phyloP scores from a whole-genome alignment of 768 basidiomycete genomes.

The Tremella fuciformis region DNA sequence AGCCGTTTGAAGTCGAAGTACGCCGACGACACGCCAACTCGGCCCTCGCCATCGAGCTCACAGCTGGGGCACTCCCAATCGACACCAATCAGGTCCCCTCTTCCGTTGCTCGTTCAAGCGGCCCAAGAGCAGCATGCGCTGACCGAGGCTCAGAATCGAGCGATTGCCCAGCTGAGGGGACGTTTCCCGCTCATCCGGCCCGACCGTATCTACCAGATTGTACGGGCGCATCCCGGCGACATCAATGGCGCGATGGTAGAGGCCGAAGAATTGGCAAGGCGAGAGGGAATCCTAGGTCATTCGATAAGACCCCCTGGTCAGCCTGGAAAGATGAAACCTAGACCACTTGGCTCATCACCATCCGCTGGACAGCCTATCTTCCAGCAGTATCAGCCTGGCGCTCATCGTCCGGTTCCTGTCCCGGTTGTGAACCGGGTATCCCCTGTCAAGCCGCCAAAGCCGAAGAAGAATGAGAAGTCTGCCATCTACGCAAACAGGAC shows the following conservation, averaged over 20 bases:
- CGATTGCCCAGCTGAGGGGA: conserved; percentile 4
- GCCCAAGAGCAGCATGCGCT: conserved; percentile 17
- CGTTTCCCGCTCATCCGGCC: too few relatives aligned
- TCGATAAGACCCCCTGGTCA: neutral
- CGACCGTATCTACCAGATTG: conserved; percentile 1
- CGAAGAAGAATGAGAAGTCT: conserved; percentile 43
- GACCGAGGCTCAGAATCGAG: conserved; percentile 13
- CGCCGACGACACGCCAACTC: conserved; percentile 28
- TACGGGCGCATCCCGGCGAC: conserved; percentile 12
- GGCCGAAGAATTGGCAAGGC: conserved; percentile 2
- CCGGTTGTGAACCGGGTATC: too few relatives aligned
- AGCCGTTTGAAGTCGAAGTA: conserved; percentile 33
- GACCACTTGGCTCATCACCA: neutral
- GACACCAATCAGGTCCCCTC: conserved; percentile 7
- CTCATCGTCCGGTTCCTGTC: neutral
- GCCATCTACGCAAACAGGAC: conserved; percentile 45
- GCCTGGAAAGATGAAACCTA: neutral
- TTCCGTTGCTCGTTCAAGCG: conserved; percentile 25
- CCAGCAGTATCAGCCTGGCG: neutral
- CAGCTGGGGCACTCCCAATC: neutral
- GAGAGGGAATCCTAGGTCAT: too few relatives aligned
- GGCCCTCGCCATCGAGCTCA: conserved; percentile 5
- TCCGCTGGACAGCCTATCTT: neutral
- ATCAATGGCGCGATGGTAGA: conserved; percentile 22
- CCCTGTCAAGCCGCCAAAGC: conserved; percentile 19